Conservation (phyloP, 1,284 basidiomycete genomes). For the Exsudoporus floridanus region DNA sequence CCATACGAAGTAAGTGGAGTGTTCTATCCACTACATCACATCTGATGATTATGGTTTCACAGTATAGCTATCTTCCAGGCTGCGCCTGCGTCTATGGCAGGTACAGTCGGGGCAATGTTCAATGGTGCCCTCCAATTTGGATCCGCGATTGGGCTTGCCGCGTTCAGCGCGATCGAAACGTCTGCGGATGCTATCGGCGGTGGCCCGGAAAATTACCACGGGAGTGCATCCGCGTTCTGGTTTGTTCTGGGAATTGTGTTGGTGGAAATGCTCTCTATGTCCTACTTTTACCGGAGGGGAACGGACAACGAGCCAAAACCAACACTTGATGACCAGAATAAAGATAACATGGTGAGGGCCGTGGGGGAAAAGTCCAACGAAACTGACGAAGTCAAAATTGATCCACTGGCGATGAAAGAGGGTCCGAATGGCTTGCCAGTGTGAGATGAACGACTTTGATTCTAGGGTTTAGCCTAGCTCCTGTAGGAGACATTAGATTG, state of each 20-base stretch:
- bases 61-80: conserved; percentile 54
- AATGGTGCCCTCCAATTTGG: conserved; percentile 55
- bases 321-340: background rate
- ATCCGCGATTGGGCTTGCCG: conserved; percentile 48
- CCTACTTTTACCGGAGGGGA: conserved; percentile 39
- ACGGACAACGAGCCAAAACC: background rate
- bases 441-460: background rate
- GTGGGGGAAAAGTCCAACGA: background rate
- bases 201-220: conserved; percentile 37
- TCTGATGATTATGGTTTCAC: background rate
- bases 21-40: background rate
- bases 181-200: conserved; percentile 40
- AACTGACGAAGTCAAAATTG: background rate
- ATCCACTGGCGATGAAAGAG: background rate
- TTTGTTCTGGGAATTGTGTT: conserved; percentile 46
- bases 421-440: background rate
- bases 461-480: too few relatives aligned
- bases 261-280: conserved; percentile 36
- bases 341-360: background rate
- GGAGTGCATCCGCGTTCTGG: conserved; percentile 49
- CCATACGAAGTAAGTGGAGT: conserved; percentile 38
- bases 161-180: conserved; percentile 48
- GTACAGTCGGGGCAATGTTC: conserved; percentile 56
- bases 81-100: conserved; percentile 47
- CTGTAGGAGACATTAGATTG: too few relatives aligned